phyloP scores from a whole-genome alignment of 495 filamentous ascomycete species.

The Penicillium taxi region DNA sequence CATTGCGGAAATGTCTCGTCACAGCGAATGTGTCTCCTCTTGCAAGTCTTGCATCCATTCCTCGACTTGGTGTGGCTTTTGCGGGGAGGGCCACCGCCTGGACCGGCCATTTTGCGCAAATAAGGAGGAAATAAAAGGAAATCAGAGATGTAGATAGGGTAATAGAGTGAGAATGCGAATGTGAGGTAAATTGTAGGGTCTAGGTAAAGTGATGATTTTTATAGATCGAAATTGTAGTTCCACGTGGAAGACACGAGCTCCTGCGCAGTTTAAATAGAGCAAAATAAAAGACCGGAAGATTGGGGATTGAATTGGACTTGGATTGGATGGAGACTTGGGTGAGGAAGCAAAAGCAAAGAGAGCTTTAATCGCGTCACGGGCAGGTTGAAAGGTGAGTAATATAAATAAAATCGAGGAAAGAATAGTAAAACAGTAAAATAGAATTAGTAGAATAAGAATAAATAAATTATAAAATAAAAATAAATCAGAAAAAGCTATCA shows the following conservation, averaged over 20 bases:
- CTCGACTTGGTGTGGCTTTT: conserved; percentile 95
- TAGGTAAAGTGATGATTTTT: not conserved
- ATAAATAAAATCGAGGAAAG: too few relatives aligned
- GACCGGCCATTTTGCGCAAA: conserved; percentile 37
- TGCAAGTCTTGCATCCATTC: conserved; percentile 96
- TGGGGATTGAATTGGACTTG: too few relatives aligned
- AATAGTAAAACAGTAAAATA: too few relatives aligned
- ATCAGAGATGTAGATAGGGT: not conserved
- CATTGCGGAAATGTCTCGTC: conserved; percentile 98
- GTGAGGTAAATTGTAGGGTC: too few relatives aligned
- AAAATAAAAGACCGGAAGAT: conserved; percentile 1
- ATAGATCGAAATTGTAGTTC: not conserved
- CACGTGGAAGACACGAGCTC: conserved; percentile 4
- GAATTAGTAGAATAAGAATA: too few relatives aligned
- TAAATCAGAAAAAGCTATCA: too few relatives aligned
- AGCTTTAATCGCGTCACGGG: too few relatives aligned
- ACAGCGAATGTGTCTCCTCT: conserved; percentile 93
- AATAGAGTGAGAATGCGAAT: too few relatives aligned
- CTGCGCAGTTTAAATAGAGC: not conserved
- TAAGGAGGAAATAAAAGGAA: not conserved
- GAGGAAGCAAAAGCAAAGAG: not conserved
- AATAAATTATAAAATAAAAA: too few relatives aligned
- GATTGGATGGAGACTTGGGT: too few relatives aligned
- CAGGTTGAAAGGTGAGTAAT: too few relatives aligned
- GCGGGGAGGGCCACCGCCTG: conserved; percentile 46